Evolutionary conservation across 1,139 yeast species (phyloP).

Genomic region (Citeromyces hawaiiensis): DNA sequence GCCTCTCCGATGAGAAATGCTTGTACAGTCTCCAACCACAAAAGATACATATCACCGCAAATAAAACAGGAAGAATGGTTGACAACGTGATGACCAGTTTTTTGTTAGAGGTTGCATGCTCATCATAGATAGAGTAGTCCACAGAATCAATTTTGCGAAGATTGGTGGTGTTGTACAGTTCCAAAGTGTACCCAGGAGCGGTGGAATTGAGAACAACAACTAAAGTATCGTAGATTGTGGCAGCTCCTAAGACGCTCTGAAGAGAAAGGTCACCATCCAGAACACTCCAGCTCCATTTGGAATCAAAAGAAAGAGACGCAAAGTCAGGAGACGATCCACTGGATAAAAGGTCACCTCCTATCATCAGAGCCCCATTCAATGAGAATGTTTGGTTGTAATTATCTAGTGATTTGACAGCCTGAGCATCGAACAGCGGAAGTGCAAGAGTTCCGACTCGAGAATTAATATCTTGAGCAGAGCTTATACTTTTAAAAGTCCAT

Average conservation of each 20-base stretch:
- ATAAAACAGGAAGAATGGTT: constrained; percentile 15
- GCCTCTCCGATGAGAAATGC: constrained; percentile 12
- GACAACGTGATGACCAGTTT: constrained; percentile 15
- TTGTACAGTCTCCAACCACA: constrained; percentile 13
- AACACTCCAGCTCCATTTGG: constrained; percentile 26
- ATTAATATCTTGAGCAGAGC: constrained; percentile 21
- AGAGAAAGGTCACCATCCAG: constrained; percentile 12
- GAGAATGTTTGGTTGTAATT: constrained; percentile 11
- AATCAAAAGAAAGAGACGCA: constrained; percentile 20
- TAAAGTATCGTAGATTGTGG: constrained; percentile 23
- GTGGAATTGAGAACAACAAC: constrained; percentile 14
- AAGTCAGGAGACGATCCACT: constrained; percentile 22
- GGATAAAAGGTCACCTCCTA: constrained; percentile 20
- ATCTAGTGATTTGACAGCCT: constrained; percentile 8
- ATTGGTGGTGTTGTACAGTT: constrained; percentile 15
- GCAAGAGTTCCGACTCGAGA: constrained; percentile 32
- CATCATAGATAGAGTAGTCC: constrained; percentile 11
- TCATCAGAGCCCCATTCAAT: constrained; percentile 18
- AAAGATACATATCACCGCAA: constrained; percentile 8
- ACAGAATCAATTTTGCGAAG: constrained; percentile 12
- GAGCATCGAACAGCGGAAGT: constrained; percentile 25
- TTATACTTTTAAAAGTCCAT: constrained; percentile 38
- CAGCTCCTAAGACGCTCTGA: constrained; percentile 21
- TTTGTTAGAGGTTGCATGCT: constrained; percentile 7
- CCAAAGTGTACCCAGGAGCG: constrained; percentile 9